Evolutionary conservation across 2,329 filamentous ascomycete genomes (phyloP).

Genomic region (Colletotrichum echinochloae): DNA sequence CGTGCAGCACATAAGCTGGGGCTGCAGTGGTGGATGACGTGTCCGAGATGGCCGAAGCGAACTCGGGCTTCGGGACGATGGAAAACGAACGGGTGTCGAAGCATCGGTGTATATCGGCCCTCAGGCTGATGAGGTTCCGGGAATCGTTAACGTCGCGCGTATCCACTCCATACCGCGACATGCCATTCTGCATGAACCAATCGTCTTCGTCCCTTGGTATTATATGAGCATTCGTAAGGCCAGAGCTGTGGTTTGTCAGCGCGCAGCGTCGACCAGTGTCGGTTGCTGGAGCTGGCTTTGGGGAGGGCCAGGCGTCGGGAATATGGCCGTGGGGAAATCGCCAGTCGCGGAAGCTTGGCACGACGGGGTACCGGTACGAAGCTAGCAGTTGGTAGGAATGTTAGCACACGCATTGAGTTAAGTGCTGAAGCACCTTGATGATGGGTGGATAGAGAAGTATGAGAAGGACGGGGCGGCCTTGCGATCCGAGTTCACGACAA

Average conservation of each 20-base stretch:
- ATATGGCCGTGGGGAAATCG: background rate
- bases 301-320: background rate
- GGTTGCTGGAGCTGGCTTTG: background rate
- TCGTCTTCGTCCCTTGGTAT: constrained; percentile 9
- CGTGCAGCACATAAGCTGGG: constrained; percentile 2
- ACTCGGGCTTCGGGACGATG: background rate
- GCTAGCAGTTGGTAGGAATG: background rate
- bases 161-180: constrained; percentile 9
- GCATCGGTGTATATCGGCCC: constrained; percentile 8
- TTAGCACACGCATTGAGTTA: background rate
- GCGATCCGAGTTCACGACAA: background rate
- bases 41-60: background rate
- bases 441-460: background rate
- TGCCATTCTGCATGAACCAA: constrained; percentile 17
- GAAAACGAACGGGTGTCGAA: constrained; percentile 1
- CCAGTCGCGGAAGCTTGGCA: background rate
- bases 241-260: background rate
- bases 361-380: background rate
- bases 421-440: background rate
- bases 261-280: constrained; percentile 4
- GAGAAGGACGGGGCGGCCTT: background rate
- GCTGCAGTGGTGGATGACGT: background rate
- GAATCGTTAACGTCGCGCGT: constrained; percentile 6
- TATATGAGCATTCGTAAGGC: constrained; percentile 9
- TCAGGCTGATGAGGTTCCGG: constrained; percentile 5